Evolutionary conservation across 139 green algal species (phyloP).

Genomic region (Chlamydomonas incerta): DNA sequence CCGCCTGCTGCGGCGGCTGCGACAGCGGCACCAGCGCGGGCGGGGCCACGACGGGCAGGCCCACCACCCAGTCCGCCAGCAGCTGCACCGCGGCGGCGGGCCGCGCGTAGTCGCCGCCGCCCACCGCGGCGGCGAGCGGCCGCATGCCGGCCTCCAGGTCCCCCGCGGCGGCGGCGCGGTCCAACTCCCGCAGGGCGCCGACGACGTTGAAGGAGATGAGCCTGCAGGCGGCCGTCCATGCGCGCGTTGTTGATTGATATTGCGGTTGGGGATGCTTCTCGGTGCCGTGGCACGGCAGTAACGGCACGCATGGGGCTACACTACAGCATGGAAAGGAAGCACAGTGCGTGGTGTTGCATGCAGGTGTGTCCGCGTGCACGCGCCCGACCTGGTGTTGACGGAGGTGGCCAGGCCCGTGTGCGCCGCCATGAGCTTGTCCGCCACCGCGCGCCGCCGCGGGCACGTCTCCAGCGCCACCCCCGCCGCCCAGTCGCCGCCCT

Average conservation of each 20-base stretch:
- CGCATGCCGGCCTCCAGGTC: slow-evolving; percentile 21
- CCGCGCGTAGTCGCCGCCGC: neutral
- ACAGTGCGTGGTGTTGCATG: too few species aligned
- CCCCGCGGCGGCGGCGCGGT: slow-evolving; percentile 21
- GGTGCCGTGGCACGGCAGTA: too few species aligned
- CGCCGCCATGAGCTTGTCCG: neutral
- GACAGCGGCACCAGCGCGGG: slow-evolving; percentile 4
- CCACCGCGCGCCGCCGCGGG: neutral
- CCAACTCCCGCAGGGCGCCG: slow-evolving; percentile 13
- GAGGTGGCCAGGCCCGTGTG: neutral
- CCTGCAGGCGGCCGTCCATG: neutral
- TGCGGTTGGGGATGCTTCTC: too few species aligned
- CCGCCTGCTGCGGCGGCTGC: neutral
- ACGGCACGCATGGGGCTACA: too few species aligned
- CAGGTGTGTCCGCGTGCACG: too few species aligned
- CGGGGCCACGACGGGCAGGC: slow-evolving; percentile 7
- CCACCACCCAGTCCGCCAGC: slow-evolving; percentile 19
- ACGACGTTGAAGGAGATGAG: slow-evolving; percentile 34
- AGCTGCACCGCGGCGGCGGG: slow-evolving; percentile 11
- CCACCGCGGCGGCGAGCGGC: neutral
- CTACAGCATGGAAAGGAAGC: too few species aligned
- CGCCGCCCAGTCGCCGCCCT: neutral
- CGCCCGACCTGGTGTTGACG: slow-evolving; percentile 19
- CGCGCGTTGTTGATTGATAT: too few species aligned
- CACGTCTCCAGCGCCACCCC: neutral